Base-by-base conservation (phyloP, 768 basidiomycete genomes). In the Collybia mongolica region DNA sequence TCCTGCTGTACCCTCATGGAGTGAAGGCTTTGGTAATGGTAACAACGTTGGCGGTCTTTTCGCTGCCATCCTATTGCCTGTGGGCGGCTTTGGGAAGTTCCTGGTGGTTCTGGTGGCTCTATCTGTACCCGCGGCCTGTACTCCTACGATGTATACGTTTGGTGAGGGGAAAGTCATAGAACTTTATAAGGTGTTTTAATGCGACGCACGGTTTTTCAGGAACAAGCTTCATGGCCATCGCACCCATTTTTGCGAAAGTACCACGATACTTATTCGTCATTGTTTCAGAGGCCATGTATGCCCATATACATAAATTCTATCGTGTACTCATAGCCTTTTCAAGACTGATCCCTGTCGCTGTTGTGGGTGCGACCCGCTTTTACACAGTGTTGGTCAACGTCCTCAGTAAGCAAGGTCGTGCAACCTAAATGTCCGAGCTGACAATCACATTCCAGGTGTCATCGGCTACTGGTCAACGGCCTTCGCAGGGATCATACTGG, bases 61-160 rank as follows among this genome's bases (percentile, higher is more conserved):
- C 11, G 74, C 71, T 5, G 85, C 83, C 0, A 76, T 88, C 58
- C 72, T 90, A 5, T 67, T 70, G 15, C 86, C 88, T 2, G 68
- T 71, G 1, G 81, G 82, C 1, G 75, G 75, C 26, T 89, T 89
- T 65, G 82, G 87, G 0, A 87, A 87, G 55, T 81, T 88, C 65
- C 70, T 90, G 39, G 73, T 84, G 0, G 86, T 88, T 20, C 61
- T 93, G 48, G 73, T 93, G 54, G 82, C 85, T 15, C 67, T 94
- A 24, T 84, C 84, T 51, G 82, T 91, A 11, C 80, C 83, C 1
- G 84, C 80, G 3, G 87, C 90, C 57, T 85, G 83, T 54, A 86
- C 88, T 1, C 82, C 84, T 2, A 88, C 86, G 3, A 83, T 92
- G 62, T 93, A 93, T 63, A 86, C 84, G 3, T 83, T 84, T 56